Conservation (phyloP, 2,329 filamentous ascomycete genomes). For the Cordyceps javanica region DNA sequence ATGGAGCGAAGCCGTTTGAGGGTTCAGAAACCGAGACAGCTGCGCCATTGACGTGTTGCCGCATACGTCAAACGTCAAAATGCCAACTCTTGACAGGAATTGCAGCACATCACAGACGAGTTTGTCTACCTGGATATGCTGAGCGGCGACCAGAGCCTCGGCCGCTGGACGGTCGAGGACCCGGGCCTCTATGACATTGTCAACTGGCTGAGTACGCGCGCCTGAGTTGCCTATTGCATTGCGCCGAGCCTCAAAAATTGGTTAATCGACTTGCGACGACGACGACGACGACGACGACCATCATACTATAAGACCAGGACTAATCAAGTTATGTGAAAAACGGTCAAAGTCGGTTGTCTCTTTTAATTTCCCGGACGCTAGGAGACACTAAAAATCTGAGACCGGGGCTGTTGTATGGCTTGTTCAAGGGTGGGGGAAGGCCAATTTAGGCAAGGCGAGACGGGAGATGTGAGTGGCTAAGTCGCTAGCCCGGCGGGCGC, state of each 20-base stretch:
- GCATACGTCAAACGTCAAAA: neutral
- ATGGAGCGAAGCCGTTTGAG: no score
- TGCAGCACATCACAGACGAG: slow-evolving; percentile 53
- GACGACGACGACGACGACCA: neutral
- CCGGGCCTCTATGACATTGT: slow-evolving; percentile 51
- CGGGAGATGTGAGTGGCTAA: neutral
- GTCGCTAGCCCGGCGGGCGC: neutral
- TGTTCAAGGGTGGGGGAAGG: neutral
- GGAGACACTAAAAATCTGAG: neutral
- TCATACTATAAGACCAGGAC: neutral
- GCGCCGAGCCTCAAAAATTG: neutral
- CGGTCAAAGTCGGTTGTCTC: neutral
- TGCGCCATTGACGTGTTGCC: neutral
- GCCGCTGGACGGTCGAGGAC: slow-evolving; percentile 59
- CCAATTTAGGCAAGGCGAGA: slow-evolving; percentile 20
- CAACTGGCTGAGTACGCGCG: slow-evolving; percentile 46
- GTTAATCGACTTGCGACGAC: neutral
- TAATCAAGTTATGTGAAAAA: neutral
- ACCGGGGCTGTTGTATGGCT: neutral
- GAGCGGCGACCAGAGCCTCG: slow-evolving; percentile 45
- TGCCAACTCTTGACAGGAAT: slow-evolving; percentile 37
- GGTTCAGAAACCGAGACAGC: neutral
- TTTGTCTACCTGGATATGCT: slow-evolving; percentile 50
- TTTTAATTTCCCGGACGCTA: neutral
- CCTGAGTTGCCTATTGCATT: no score